Evolutionary conservation across 306 rosid species (phyloP).

Genomic region (Rosa multiflora): DNA sequence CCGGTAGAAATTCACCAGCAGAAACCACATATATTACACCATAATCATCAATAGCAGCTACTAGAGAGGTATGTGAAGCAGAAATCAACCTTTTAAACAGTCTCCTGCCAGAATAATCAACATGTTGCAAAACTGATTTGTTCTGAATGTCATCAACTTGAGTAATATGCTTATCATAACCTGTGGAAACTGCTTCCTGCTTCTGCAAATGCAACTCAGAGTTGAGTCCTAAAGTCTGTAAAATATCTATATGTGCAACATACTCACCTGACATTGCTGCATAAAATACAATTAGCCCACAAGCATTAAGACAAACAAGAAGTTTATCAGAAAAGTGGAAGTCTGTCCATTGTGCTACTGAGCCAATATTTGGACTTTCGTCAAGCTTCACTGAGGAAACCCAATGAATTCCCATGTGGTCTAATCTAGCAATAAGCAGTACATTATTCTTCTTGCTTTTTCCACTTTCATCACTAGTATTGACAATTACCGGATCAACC

Average conservation of each 20-base stretch:
- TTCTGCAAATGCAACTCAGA: conserved; percentile 41
- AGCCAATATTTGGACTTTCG: conserved; percentile 45
- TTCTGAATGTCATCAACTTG: conserved; percentile 36
- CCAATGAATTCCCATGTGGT: conserved; percentile 68
- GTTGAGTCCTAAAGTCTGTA: conserved; percentile 47
- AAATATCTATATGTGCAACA: conserved; percentile 63
- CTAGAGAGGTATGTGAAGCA: conserved; percentile 66
- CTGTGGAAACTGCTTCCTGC: conserved; percentile 27
- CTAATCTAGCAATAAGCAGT: conserved; percentile 70
- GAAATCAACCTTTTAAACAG: conserved; percentile 70
- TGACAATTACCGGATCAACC: conserved; percentile 34
- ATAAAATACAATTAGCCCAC: conserved; percentile 66
- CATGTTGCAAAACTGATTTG: conserved; percentile 31
- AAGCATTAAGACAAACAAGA: conserved; percentile 72
- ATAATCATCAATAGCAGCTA: conserved; percentile 74
- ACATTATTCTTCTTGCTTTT: conserved; percentile 40
- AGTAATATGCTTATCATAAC: conserved; percentile 28
- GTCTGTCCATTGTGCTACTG: conserved; percentile 61
- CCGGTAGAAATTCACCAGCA: conserved; percentile 40
- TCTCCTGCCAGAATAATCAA: conserved; percentile 38
- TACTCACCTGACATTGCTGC: conserved; percentile 67
- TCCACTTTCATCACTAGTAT: conserved; percentile 42
- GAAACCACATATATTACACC: conserved; percentile 74
- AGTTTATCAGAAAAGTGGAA: conserved; percentile 75
- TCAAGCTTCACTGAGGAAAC: conserved; percentile 71